Percentiles rank a stretch among this genome's conserved stretches.
These are phyloP conservation scores for Lentinula edodes DNA, from an alignment of 768 basidiomycete genomes.

Conservation along the genomic window DNA sequence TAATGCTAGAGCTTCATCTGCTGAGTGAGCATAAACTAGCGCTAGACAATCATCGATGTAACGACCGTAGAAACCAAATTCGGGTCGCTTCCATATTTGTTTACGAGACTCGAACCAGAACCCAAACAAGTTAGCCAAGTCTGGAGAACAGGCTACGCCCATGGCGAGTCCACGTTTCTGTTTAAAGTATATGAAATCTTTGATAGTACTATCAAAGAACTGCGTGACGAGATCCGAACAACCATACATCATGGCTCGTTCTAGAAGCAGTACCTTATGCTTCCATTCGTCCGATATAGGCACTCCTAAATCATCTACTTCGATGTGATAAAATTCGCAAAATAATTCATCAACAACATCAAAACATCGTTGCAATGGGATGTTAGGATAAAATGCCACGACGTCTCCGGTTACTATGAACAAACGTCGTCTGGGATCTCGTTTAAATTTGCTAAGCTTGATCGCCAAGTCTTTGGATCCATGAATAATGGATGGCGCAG, in stretches of 20 bases:
- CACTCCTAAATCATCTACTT: too few relatives aligned
- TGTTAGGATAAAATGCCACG: conserved; percentile 27
- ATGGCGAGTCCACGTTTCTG: conserved; percentile 24
- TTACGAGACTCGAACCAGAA: conserved; percentile 13
- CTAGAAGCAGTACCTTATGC: too few relatives aligned
- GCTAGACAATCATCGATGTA: too few relatives aligned
- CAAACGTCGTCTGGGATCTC: conserved; percentile 1
- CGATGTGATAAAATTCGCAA: too few relatives aligned
- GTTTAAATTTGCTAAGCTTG: conserved; percentile 22
- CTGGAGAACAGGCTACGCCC: conserved; percentile 24
- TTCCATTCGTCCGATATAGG: too few relatives aligned
- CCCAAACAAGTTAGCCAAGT: conserved; percentile 26
- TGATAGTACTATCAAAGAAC: too few relatives aligned
- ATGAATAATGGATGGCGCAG: conserved; percentile 21
- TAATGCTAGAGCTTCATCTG: too few relatives aligned
- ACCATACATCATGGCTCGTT: too few relatives aligned
- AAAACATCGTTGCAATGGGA: conserved; percentile 14
- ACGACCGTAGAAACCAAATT: too few relatives aligned
- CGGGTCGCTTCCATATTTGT: too few relatives aligned
- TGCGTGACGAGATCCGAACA: too few relatives aligned
- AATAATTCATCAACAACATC: conserved; percentile 12
- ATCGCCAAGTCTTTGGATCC: conserved; percentile 26
- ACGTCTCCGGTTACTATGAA: conserved; percentile 27
- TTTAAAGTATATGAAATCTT: conserved; percentile 15
- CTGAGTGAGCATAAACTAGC: too few relatives aligned